Evolutionary conservation across 805 yeast genomes (phyloP).

Genomic region (Teunomyces atbi): DNA sequence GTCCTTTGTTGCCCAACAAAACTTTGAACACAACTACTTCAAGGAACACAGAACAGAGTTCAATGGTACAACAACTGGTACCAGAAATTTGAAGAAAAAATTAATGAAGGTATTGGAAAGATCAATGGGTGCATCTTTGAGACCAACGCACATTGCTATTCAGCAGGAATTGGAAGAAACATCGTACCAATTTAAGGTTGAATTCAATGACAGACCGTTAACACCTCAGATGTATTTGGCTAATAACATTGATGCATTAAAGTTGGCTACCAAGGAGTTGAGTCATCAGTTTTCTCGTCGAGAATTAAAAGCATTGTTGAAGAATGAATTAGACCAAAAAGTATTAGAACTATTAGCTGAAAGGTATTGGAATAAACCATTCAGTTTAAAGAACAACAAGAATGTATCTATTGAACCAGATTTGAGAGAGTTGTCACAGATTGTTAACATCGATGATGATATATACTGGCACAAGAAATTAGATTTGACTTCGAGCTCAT

Average conservation of each 20-base stretch:
- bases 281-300: conserved; percentile 78
- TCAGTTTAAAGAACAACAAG: conserved; percentile 15
- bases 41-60: conserved; percentile 60
- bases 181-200: conserved; percentile 89
- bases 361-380: conserved; percentile 84
- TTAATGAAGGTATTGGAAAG: conserved; percentile 83
- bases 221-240: conserved; percentile 95
- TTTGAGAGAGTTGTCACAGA: conserved; percentile 53
- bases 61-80: conserved; percentile 68
- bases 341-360: conserved; percentile 85
- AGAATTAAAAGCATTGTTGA: conserved; percentile 74
- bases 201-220: conserved; percentile 88
- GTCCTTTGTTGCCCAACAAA: conserved; percentile 66
- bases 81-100: conserved; percentile 70
- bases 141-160: conserved; percentile 83
- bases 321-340: conserved; percentile 84
- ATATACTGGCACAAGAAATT: conserved; percentile 84
- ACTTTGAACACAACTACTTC: conserved; percentile 56
- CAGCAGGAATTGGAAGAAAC: conserved; percentile 93
- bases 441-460: conserved; percentile 56
- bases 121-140: conserved; percentile 85
- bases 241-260: conserved; percentile 83
- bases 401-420: conserved; percentile 43
- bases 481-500: conserved; percentile 76
- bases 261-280: conserved; percentile 82